phyloP scores from a whole-genome alignment of 169 alveolate species.

The Plasmodium vinckei region DNA sequence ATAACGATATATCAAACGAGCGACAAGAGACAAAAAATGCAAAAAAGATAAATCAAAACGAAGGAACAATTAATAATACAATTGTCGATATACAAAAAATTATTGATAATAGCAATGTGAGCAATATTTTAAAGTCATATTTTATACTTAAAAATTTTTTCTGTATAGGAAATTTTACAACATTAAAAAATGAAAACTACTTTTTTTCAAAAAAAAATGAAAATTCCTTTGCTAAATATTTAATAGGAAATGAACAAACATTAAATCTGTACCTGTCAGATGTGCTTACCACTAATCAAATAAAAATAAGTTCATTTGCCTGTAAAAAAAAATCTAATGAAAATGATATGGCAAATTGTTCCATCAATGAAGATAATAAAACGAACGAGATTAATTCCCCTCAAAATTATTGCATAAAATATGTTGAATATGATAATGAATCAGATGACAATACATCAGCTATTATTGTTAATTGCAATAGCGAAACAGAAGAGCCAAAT shows the following conservation, averaged over 20 bases:
- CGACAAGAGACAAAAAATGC: not conserved
- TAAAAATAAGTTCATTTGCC: not conserved
- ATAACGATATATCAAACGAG: not conserved
- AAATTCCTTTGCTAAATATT: conserved; percentile 19
- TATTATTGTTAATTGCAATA: conserved; percentile 3
- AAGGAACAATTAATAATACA: not conserved
- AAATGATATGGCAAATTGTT: not conserved
- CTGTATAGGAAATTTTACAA: conserved; percentile 23
- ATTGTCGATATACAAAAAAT: conserved; percentile 32
- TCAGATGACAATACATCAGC: not conserved
- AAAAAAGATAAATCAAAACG: not conserved
- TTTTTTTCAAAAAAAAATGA: conserved; percentile 35
- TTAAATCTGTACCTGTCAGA: conserved; percentile 16
- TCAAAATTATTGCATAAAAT: too few relatives aligned
- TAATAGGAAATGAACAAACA: conserved; percentile 22
- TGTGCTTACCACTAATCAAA: not conserved
- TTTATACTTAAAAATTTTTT: conserved; percentile 46
- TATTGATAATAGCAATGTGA: conserved; percentile 41
- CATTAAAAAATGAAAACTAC: conserved; percentile 43
- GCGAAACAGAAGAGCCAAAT: conserved; percentile 1
- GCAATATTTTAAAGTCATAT: conserved; percentile 39
- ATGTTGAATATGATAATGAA: too few relatives aligned
- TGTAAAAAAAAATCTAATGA: not conserved
- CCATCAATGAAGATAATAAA: too few relatives aligned
- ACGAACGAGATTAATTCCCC: too few relatives aligned